A percentile compares a stretch with the other conserved stretches of the same genome.
Evolutionary conservation across 1,284 basidiomycete species (phyloP).

Genomic region (Cerrena zonata): DNA sequence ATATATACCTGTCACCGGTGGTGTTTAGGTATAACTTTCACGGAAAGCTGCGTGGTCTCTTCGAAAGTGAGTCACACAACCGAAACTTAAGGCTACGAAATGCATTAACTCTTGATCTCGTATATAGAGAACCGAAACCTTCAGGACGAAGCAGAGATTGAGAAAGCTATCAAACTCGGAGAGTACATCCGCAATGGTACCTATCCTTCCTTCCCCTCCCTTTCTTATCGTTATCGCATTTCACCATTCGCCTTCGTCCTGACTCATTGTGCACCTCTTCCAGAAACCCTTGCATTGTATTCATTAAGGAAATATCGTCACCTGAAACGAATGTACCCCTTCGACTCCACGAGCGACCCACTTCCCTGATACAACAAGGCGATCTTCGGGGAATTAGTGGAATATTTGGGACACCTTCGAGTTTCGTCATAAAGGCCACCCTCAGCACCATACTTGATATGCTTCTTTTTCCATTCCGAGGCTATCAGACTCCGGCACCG

Average conservation of each 20-base stretch:
- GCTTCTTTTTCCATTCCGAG: no score
- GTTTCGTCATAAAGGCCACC: no score
- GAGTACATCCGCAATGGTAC: constrained; percentile 87
- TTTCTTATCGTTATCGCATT: no score
- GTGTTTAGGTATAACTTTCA: constrained; percentile 63
- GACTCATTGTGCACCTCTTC: constrained; percentile 8
- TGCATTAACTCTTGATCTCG: no score
- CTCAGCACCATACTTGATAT: no score
- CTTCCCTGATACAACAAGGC: neutral
- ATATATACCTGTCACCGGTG: constrained; percentile 29
- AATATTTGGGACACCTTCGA: no score
- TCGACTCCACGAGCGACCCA: constrained; percentile 11
- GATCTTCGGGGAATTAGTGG: no score
- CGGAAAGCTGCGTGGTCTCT: constrained; percentile 60
- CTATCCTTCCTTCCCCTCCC: constrained; percentile 17
- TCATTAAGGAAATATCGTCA: constrained; percentile 83
- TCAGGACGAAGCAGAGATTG: constrained; percentile 67
- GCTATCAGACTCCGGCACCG: no score
- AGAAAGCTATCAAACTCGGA: constrained; percentile 71
- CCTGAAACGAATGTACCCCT: constrained; percentile 68
- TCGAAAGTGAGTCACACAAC: constrained; percentile 72
- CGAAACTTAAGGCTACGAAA: neutral
- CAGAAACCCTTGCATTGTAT: constrained; percentile 85
- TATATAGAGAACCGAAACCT: constrained; percentile 64
- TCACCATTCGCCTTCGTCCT: neutral